A percentile compares a stretch with the other conserved stretches of the same genome.
These are phyloP conservation scores for Mimosa pudica DNA, from an alignment of 306 rosid genomes.

Conservation along the genomic window DNA sequence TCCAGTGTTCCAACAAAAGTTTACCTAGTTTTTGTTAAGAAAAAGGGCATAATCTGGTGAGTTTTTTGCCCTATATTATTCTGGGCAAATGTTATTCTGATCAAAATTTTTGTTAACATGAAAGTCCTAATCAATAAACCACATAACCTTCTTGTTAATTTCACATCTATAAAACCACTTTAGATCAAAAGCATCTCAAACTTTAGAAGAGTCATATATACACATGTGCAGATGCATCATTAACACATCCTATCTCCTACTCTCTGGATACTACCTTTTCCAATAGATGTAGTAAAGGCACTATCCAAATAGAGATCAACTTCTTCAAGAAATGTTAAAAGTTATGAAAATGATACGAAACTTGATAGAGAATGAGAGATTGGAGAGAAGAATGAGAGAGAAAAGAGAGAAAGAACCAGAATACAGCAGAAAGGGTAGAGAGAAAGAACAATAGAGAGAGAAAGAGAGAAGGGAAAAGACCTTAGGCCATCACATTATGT, in stretches of 20 bases:
- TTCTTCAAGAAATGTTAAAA: conserved; percentile 13
- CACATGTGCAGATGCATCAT: not conserved
- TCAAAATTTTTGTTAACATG: not conserved
- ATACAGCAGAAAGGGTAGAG: too few relatives aligned
- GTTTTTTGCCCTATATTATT: conserved; percentile 19
- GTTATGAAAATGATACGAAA: too few relatives aligned
- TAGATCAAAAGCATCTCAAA: conserved; percentile 12
- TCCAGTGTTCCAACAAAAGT: conserved; percentile 76
- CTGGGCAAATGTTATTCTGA: conserved; percentile 15
- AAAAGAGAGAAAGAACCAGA: too few relatives aligned
- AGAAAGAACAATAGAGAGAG: too few relatives aligned
- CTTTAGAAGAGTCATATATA: not conserved
- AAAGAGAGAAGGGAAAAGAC: too few relatives aligned
- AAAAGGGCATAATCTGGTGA: conserved; percentile 12
- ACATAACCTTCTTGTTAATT: conserved; percentile 5
- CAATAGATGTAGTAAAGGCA: not conserved
- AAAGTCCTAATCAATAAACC: not conserved
- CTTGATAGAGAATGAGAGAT: too few relatives aligned
- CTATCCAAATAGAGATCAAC: conserved; percentile 11
- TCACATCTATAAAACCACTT: conserved; percentile 22
- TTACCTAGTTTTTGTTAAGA: conserved; percentile 48
- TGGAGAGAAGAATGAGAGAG: too few relatives aligned
- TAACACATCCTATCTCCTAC: not conserved
- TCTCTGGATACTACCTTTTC: not conserved
- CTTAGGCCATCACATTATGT: too few relatives aligned